A percentile compares a stretch with the other conserved stretches of the same genome.
phyloP scores from a whole-genome alignment of 2,329 filamentous ascomycete species.

The Ophiostoma triangulosporum region DNA sequence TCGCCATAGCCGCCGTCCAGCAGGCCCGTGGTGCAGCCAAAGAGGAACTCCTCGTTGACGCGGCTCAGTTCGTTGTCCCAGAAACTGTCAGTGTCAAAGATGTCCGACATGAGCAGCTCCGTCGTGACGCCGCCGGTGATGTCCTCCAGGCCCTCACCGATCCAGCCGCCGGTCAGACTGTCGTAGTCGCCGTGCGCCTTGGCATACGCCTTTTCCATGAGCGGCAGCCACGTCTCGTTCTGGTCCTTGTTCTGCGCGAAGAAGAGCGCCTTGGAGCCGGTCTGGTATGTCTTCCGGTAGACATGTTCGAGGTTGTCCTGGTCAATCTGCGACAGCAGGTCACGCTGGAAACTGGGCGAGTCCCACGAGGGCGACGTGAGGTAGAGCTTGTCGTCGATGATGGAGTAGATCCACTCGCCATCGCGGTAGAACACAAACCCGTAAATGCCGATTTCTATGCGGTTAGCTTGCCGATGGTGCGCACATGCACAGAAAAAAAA shows the following conservation, averaged over 20 bases:
- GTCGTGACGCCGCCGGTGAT: constrained; percentile 53
- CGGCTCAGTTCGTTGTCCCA: constrained; percentile 68
- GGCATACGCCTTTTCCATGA: constrained; percentile 69
- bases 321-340: constrained; percentile 62
- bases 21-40: constrained; percentile 43
- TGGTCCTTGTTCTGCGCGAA: constrained; percentile 62
- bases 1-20: constrained; percentile 32
- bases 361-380: constrained; percentile 74
- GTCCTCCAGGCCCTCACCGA: constrained; percentile 45
- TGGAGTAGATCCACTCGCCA: constrained; percentile 83
- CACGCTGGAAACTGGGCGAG: constrained; percentile 59
- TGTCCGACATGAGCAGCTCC: constrained; percentile 51
- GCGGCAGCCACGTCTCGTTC: constrained; percentile 68
- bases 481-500: neutral
- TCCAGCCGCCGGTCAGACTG: constrained; percentile 59
- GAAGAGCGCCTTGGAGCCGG: constrained; percentile 60
- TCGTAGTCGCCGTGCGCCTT: constrained; percentile 71
- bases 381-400: constrained; percentile 84
- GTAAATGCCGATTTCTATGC: neutral
- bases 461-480: constrained; percentile 2
- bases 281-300: constrained; percentile 58
- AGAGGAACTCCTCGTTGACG: constrained; percentile 66
- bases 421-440: constrained; percentile 29
- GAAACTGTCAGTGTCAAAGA: constrained; percentile 62
- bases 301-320: constrained; percentile 50